Base-by-base conservation (phyloP, 345 rosid genomes). In the Pistacia atlantica region DNA sequence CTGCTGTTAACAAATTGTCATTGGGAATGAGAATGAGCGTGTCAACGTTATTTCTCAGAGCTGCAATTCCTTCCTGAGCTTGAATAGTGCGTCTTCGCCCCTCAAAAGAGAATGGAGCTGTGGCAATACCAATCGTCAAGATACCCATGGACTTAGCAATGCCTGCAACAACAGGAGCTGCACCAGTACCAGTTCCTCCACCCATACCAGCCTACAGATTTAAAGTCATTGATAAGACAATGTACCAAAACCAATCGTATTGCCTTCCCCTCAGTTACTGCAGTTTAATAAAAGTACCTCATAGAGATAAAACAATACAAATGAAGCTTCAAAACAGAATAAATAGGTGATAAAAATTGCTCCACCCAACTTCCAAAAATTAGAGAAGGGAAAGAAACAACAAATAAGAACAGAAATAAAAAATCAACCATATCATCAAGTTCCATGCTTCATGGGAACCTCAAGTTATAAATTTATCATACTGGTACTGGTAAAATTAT, bases 111-210 rank as follows among this genome's bases (percentile, higher is more conserved):
- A 95, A 95, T 11, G 98, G 98, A 10, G 95, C 90, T 3, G 97
- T 95, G 49, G 89, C 97, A 51, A 95, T 95, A 70, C 97, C 98
- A 66, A 95, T 95, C 0, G 98, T 91, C 88, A 93, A 80, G 85
- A 95, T 91, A 31, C 97, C 97, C 97, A 93, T 93, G 12, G 97
- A 87, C 75, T 91, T 93, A 58, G 97, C 97, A 67, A 93, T 80
- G 59, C 93, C 92, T 22, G 98, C 98, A 80, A 95, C 89, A 63
- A 95, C 84, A 42, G 97, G 97, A 57, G 97, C 97, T 62, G 89
- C 98, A 2, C 97, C 97, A 18, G 97, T 95, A 22, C 97, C 97
- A 16, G 97, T 91, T 73, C 98, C 97, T 80, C 98, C 98, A n/a
- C 97, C 97, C 98, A 95, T 95, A 77, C 98, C 98, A 76, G 97